Evolutionary conservation across 2,329 filamentous ascomycete genomes (phyloP).

Genomic region (Botrytis porri): DNA sequence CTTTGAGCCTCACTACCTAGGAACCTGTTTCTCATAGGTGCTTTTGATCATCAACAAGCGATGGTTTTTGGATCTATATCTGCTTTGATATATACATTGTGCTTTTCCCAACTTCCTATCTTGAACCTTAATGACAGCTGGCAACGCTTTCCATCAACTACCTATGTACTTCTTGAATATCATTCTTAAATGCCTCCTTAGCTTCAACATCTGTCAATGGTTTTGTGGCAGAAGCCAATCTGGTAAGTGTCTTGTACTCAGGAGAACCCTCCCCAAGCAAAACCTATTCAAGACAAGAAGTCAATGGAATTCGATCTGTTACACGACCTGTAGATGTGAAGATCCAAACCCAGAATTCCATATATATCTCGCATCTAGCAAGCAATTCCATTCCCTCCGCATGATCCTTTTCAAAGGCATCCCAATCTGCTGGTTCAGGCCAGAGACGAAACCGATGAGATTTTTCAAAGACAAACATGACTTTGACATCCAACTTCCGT

Average conservation of each 20-base stretch:
- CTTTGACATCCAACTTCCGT: neutral
- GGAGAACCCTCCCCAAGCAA: neutral
- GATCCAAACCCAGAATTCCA: neutral
- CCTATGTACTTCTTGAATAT: too few relatives aligned
- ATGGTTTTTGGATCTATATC: neutral
- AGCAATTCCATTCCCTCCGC: neutral
- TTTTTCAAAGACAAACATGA: neutral
- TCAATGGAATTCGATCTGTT: neutral
- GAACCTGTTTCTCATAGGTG: too few relatives aligned
- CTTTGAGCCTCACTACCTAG: too few relatives aligned
- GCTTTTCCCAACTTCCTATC: neutral
- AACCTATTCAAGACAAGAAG: neutral
- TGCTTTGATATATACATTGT: neutral
- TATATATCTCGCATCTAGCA: neutral
- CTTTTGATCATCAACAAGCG: too few relatives aligned
- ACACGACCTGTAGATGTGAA: accelerated
- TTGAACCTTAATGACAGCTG: neutral
- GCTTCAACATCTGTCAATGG: neutral
- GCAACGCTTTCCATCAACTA: neutral
- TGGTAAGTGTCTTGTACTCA: neutral
- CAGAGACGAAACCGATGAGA: neutral
- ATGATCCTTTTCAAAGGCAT: neutral
- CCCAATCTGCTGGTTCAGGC: neutral
- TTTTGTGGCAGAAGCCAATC: neutral
- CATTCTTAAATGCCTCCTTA: neutral